Evolutionary conservation across 1,284 basidiomycete species (phyloP).

Genomic region (Exobasidium cylindrosporum): DNA sequence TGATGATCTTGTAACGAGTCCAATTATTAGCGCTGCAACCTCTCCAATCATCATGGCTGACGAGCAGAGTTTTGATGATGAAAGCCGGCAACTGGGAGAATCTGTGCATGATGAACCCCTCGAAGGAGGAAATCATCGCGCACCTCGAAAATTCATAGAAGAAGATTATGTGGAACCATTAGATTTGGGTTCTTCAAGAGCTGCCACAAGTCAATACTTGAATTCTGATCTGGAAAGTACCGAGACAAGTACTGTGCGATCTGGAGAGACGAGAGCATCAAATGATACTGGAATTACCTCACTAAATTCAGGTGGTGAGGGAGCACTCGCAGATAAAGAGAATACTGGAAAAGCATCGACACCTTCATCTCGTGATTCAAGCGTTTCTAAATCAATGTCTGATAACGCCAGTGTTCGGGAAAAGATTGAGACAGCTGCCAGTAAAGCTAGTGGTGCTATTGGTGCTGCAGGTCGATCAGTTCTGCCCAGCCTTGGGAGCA

Average conservation of each 20-base stretch:
- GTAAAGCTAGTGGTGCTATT: slow-evolving; percentile 66
- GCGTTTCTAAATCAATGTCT: too few species aligned
- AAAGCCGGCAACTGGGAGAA: slow-evolving; percentile 10
- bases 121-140: not conserved
- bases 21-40: slow-evolving; percentile 57
- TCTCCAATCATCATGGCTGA: slow-evolving; percentile 30
- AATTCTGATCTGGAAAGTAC: not conserved
- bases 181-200: slow-evolving; percentile 4
- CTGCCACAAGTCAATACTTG: not conserved
- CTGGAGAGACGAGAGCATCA: not conserved
- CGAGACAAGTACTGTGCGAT: too few species aligned
- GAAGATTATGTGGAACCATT: slow-evolving; percentile 9
- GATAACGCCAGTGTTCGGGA: too few species aligned
- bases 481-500: slow-evolving; percentile 16
- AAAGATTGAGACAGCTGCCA: slow-evolving; percentile 56
- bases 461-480: slow-evolving; percentile 59
- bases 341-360: too few species aligned
- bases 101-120: not conserved
- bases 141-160: slow-evolving; percentile 11
- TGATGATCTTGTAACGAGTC: slow-evolving; percentile 87
- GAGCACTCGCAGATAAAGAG: too few species aligned
- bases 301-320: too few species aligned
- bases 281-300: slow-evolving; percentile 6
- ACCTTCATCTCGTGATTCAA: too few species aligned
- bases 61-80: not conserved